A percentile compares a stretch with the other conserved stretches of the same genome.
Conservation (phyloP, 2,329 filamentous ascomycete genomes). For the Juglanconis oblonga region DNA sequence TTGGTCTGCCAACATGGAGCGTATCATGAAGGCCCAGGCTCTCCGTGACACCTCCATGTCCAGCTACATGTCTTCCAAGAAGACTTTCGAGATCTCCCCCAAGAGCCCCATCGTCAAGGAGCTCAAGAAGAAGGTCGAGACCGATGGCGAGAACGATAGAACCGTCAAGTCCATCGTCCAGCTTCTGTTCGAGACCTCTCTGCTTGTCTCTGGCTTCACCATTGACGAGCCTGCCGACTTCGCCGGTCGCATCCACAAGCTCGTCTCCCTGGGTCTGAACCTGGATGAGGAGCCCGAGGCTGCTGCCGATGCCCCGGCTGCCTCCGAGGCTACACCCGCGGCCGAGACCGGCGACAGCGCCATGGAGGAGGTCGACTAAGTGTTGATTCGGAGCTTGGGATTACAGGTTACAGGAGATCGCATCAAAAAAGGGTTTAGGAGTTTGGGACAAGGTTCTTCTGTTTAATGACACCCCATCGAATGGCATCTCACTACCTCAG, state of each 20-base stretch:
- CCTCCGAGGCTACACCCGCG: slow-evolving; percentile 55
- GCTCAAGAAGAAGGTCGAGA: slow-evolving; percentile 98
- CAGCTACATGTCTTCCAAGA: slow-evolving; percentile 99
- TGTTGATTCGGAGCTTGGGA: slow-evolving; percentile 11
- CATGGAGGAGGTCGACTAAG: slow-evolving; percentile 99
- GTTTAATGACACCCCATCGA: slow-evolving; percentile 26
- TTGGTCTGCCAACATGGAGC: slow-evolving; percentile 99
- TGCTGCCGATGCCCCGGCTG: slow-evolving; percentile 54
- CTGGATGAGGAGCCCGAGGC: slow-evolving; percentile 90
- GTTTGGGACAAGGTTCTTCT: slow-evolving; percentile 33
- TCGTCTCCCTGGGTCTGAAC: slow-evolving; percentile 95
- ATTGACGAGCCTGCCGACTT: slow-evolving; percentile 98
- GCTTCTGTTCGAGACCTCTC: slow-evolving; percentile 97
- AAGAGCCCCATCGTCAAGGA: slow-evolving; percentile 97
- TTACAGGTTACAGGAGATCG: slow-evolving; percentile 25
- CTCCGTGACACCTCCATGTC: slow-evolving; percentile 99
- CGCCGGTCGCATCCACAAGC: slow-evolving; percentile 99
- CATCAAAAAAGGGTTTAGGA: slow-evolving; percentile 40
- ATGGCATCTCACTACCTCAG: slow-evolving; percentile 19
- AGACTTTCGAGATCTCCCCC: slow-evolving; percentile 99
- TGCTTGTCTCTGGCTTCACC: slow-evolving; percentile 98
- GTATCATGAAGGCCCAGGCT: slow-evolving; percentile 99
- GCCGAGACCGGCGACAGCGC: slow-evolving; percentile 78
- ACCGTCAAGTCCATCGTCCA: slow-evolving; percentile 99
- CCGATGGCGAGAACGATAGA: slow-evolving; percentile 96